Evolutionary conservation across 2,329 filamentous ascomycete genomes (phyloP), one percentile per base, ranked within the genome.

Genomic region (Aspergillus pseudoterreus): DNA sequence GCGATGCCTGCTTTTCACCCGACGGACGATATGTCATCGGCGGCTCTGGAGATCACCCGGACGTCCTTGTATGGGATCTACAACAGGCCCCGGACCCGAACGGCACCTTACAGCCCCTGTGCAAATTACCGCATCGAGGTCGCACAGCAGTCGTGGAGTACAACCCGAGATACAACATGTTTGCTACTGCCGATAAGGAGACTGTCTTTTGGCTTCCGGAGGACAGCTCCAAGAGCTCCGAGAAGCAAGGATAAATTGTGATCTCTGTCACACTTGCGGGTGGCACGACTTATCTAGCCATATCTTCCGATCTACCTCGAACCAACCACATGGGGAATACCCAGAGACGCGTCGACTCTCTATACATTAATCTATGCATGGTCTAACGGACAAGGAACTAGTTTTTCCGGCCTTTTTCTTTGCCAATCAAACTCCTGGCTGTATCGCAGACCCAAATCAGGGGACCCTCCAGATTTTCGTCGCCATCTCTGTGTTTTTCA

Each of bases 161-260:
- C 69, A 97, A 96, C 67, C 94, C 92, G 22, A 82, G 92, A 45
- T 94, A 87, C 71, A 96, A 97, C 71, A 85, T 96, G 75, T 81
- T 97, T 59, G 92, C 90, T 8, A 94, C 87, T 42, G 94, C 90
- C 3, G 92, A 97, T 62, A 87, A 87, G 64, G 91, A 96, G 49
- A 76, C 90, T 54, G 73, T 89, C 17, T 89, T 92, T 61, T 92
- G 88, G 87, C 70, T 89, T 33, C 88, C 88, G 1, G 87, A 90
- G 66, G 81, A 83, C 41, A 54, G 55, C 36, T 56, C 63, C n/a
- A 67, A 63, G 52, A 47, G 61, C 6, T 54, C 65, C 2, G 68
- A 72, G 35, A 69, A 71, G 57, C 69, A 66, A 61, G 21, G 15
- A n/a, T 47, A 30, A 36, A 21, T 32, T 22, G 39, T 22, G 14